Conservation (phyloP, 192 early-diverging fungal genomes). For the Coemansia umbellata region DNA sequence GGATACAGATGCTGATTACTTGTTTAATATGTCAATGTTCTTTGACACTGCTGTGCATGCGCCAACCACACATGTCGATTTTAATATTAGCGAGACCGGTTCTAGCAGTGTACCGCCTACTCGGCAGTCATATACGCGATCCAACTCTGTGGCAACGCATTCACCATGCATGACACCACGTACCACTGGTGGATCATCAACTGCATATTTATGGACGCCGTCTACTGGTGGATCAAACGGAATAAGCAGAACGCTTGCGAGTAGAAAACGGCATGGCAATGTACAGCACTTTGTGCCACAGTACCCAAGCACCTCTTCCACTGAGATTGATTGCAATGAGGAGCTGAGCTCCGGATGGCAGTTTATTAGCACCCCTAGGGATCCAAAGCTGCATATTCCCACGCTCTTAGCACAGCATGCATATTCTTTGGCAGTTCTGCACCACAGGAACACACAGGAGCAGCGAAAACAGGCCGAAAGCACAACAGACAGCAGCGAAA, state of each 20-base stretch:
- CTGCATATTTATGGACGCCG: constrained; percentile 5
- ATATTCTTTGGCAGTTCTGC: constrained; percentile 33
- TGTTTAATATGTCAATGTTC: constrained; percentile 32
- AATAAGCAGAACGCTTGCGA: not conserved
- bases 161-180: constrained; percentile 30
- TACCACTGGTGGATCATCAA: not conserved
- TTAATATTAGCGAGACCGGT: constrained; percentile 4
- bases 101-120: not conserved
- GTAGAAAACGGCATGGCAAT: constrained; percentile 6
- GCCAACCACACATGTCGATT: constrained; percentile 4
- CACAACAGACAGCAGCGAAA: not conserved
- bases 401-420: constrained; percentile 46
- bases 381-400: constrained; percentile 41
- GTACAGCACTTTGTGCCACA: constrained; percentile 50
- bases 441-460: constrained; percentile 6
- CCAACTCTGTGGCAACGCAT: constrained; percentile 12
- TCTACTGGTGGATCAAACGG: not conserved
- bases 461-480: not conserved
- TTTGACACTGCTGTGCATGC: constrained; percentile 21
- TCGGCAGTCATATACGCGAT: constrained; percentile 8
- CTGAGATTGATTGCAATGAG: not conserved
- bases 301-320: constrained; percentile 25
- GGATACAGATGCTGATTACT: constrained; percentile 24
- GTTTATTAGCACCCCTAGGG: constrained; percentile 46
- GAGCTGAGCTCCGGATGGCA: constrained; percentile 46